Conservation (phyloP, 768 basidiomycete genomes). For the Mycena alexandri region DNA sequence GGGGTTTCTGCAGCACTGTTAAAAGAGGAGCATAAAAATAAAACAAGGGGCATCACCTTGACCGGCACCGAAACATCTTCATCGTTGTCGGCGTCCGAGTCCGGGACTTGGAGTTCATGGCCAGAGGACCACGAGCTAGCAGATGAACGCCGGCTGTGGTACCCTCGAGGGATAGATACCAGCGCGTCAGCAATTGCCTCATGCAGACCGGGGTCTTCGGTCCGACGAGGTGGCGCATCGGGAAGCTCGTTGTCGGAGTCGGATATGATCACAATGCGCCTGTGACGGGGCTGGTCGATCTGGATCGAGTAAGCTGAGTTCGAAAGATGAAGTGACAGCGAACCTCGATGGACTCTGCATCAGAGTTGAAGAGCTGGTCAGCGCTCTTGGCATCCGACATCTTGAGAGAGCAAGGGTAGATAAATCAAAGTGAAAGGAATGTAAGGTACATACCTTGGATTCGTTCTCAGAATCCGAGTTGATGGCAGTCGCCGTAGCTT, state of each 20-base stretch:
- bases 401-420: too few relatives aligned
- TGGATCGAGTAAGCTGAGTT: neutral
- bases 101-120: neutral
- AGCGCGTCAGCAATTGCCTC: constrained; percentile 5
- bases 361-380: neutral
- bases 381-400: neutral
- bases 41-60: neutral
- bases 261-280: neutral
- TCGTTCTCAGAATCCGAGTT: too few relatives aligned
- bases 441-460: too few relatives aligned
- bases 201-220: neutral
- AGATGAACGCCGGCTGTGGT: constrained; percentile 1
- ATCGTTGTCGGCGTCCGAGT: neutral
- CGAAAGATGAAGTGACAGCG: too few relatives aligned
- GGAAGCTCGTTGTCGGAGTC: neutral
- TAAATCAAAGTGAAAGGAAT: too few relatives aligned
- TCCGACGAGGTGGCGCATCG: neutral
- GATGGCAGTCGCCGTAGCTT: too few relatives aligned
- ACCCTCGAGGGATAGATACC: neutral
- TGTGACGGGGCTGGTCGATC: neutral
- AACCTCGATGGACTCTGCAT: constrained; percentile 1
- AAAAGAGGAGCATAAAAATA: too few relatives aligned
- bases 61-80: neutral
- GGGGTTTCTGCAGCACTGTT: neutral
- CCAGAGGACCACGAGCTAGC: constrained; percentile 7